Percentiles rank a stretch among this genome's conserved stretches.
Conservation (phyloP, 495 filamentous ascomycete genomes). For the Ramalina intermedia region DNA sequence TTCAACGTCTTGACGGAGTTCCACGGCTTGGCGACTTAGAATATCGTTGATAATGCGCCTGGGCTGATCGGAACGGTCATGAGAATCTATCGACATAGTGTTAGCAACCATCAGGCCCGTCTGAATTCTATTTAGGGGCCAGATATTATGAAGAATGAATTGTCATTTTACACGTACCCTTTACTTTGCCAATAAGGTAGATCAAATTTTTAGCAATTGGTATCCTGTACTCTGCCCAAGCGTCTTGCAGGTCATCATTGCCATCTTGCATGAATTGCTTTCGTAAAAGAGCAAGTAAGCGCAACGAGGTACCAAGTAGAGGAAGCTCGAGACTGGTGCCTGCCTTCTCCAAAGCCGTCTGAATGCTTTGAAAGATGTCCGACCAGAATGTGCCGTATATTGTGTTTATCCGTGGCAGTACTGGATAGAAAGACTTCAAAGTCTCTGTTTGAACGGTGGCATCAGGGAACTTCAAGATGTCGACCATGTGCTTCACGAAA, state of each 20-base stretch:
- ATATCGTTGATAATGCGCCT: constrained; percentile 57
- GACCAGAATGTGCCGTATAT: constrained; percentile 84
- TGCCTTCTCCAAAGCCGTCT: constrained; percentile 34
- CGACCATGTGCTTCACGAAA: constrained; percentile 60
- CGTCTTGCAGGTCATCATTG: constrained; percentile 79
- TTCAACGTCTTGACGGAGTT: constrained; percentile 39
- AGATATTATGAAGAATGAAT: too few relatives aligned
- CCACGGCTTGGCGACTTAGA: constrained; percentile 46
- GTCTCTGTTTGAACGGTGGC: constrained; percentile 31
- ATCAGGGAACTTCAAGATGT: constrained; percentile 37
- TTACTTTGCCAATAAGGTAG: constrained; percentile 35
- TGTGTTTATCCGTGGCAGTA: constrained; percentile 56
- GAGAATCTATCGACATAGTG: constrained; percentile 22
- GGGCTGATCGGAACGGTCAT: constrained; percentile 43
- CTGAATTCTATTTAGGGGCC: not conserved
- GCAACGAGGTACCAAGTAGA: constrained; percentile 52
- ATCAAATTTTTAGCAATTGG: constrained; percentile 42
- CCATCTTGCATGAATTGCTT: constrained; percentile 38
- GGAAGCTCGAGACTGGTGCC: constrained; percentile 40
- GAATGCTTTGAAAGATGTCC: constrained; percentile 43
- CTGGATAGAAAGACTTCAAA: constrained; percentile 44
- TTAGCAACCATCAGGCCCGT: constrained; percentile 6
- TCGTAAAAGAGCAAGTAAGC: constrained; percentile 48
- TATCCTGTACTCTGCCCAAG: constrained; percentile 38
- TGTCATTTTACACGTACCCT: constrained; percentile 4